Evolutionary conservation across 2,329 filamentous ascomycete genomes (phyloP), one percentile per base, ranked within the genome.

Genomic region (Colletotrichum echinochloae): DNA sequence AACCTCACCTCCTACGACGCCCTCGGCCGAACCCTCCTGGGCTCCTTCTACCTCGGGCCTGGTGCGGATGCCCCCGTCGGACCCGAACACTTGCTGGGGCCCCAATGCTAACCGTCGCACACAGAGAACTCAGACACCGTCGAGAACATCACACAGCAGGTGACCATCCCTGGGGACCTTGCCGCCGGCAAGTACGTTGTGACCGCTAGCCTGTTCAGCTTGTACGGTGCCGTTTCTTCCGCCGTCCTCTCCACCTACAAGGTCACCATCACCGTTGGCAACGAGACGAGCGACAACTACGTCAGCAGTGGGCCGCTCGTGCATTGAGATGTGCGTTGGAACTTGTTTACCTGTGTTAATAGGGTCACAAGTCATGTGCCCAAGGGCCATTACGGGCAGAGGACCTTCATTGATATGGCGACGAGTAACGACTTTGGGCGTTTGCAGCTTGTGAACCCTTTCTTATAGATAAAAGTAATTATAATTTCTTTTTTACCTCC

Each of bases 11-110:
- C 73, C 5, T 79, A 72, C 70, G 66, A 68, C 11, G 73, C 74
- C 5, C 74, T 84, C 0, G 82, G 82, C 23, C 26, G 33, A 7
- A 60, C 33, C 1, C 75, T 78, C 33, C 35, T 76, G 2, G 72
- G 73, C 18, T 80, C 78, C 1, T 73, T 76, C 56, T 81, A 81
- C 70, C 78, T 84, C 1, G 83, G 82, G 26, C 79, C 79, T 28
- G 71, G 78, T 81, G 72, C 60, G 75, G 52, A 12, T 11, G 7
- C 14, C 28, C 7, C 7, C 26, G 20, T 1, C 20, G 7, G 7
- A 35, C 20, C 18, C 7, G 12, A 18, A 37, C 8, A n/a, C 2
- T 28, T 12, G 8, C 33, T 35, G n/a, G n/a, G 33, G n/a, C n/a
- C 37, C 37, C n/a, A 1, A 16, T 30, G 51, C 44, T 65, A n/a